A percentile compares a stretch with the other conserved stretches of the same genome.
phyloP scores from a whole-genome alignment of 176 grass and related monocot genomes.

The Paspalum notatum region DNA sequence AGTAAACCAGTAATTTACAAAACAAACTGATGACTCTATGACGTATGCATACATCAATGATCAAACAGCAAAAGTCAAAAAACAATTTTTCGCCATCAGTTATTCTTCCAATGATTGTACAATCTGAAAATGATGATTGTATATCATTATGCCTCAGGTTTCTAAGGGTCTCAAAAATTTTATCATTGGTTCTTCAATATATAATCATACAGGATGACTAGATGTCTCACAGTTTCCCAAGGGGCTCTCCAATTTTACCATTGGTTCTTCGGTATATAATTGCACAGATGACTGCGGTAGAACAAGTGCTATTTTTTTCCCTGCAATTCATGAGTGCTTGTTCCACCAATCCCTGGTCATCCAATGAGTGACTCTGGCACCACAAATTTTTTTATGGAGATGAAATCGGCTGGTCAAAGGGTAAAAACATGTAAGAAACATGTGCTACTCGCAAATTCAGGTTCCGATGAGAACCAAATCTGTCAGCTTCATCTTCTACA shows the following conservation, averaged over 20 bases:
- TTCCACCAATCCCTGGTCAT: conserved; percentile 15
- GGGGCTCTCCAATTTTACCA: neutral
- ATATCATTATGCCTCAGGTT: conserved; percentile 14
- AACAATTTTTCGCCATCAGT: neutral
- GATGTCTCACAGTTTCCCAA: too few relatives aligned
- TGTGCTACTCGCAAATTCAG: neutral
- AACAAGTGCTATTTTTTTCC: conserved; percentile 14
- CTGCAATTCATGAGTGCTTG: neutral
- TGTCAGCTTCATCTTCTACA: conserved; percentile 1
- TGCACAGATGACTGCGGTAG: neutral
- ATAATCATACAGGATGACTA: conserved; percentile 26
- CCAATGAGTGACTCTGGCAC: neutral
- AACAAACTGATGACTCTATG: conserved; percentile 6
- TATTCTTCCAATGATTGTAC: too few relatives aligned
- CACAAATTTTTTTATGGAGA: neutral
- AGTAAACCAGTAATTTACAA: neutral
- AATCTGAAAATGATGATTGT: neutral
- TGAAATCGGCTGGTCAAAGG: neutral
- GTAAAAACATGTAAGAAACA: neutral
- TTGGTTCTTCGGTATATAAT: conserved; percentile 8
- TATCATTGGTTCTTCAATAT: conserved; percentile 5
- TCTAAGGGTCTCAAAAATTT: neutral
- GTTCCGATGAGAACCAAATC: conserved; percentile 4
- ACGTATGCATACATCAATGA: neutral
- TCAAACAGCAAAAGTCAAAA: conserved; percentile 18